Evolutionary conservation across 345 rosid species (phyloP).

Genomic region (Brassica carinata): DNA sequence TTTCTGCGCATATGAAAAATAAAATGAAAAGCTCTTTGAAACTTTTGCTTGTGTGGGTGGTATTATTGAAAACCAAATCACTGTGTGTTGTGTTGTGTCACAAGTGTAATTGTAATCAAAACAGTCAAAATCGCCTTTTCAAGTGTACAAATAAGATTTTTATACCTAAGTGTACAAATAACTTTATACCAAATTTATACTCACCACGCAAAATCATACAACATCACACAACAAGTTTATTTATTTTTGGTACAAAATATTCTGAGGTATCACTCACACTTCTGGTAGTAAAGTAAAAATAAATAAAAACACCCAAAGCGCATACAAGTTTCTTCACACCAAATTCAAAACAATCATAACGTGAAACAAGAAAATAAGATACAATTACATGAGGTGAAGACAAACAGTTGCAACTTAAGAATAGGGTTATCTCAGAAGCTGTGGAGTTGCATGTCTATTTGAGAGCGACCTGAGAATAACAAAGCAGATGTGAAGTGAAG

Average conservation of each 20-base stretch:
- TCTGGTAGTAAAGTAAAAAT: not conserved
- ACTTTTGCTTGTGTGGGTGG: not conserved
- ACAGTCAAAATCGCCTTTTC: not conserved
- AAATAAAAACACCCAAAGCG: not conserved
- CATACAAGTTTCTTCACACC: not conserved
- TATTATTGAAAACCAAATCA: not conserved
- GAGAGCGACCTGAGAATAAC: not conserved
- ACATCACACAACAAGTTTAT: not conserved
- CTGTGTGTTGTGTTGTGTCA: not conserved
- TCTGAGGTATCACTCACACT: not conserved
- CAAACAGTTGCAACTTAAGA: not conserved
- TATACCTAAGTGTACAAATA: too few species aligned
- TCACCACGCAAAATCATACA: not conserved
- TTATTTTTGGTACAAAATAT: not conserved
- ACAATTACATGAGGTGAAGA: not conserved
- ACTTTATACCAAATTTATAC: too few species aligned
- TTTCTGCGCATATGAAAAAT: not conserved
- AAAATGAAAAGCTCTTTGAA: not conserved
- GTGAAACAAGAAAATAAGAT: not conserved
- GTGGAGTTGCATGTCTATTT: not conserved
- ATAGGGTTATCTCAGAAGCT: not conserved
- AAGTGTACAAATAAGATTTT: constrained; percentile 17
- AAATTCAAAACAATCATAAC: not conserved
- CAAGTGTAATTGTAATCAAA: constrained; percentile 18
- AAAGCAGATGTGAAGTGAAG: not conserved